Conservation (phyloP, 371 early-diverging fungal genomes). For the Circinella minor region DNA sequence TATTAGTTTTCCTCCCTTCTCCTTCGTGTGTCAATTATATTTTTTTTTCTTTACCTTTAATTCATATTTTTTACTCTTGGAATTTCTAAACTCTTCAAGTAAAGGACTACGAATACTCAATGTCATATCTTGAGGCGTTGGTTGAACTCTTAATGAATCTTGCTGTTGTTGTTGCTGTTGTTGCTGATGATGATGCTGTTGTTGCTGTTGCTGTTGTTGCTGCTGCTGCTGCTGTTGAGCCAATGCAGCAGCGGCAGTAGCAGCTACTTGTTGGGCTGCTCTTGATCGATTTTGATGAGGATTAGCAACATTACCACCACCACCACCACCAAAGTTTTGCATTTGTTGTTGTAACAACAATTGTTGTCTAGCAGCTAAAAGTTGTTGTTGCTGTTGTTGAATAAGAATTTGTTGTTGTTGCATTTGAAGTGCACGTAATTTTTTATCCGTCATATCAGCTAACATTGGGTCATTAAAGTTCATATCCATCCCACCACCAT, state of each 20-base stretch:
- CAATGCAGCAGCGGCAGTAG: slow-evolving; percentile 26
- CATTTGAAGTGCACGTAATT: slow-evolving; percentile 37
- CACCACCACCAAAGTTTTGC: slow-evolving; percentile 28
- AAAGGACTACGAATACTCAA: slow-evolving; percentile 76
- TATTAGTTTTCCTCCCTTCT: no score
- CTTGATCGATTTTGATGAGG: slow-evolving; percentile 6
- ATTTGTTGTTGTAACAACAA: slow-evolving; percentile 59
- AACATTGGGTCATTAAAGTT: not conserved
- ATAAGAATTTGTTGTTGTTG: slow-evolving; percentile 58
- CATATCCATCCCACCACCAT: not conserved
- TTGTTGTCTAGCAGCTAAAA: slow-evolving; percentile 54
- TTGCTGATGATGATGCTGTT: no score
- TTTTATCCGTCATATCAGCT: slow-evolving; percentile 2
- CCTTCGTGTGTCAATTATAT: not conserved
- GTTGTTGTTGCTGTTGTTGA: slow-evolving; percentile 55
- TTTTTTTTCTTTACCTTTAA: slow-evolving; percentile 59
- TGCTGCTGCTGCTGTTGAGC: slow-evolving; percentile 9
- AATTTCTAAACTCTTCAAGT: slow-evolving; percentile 93
- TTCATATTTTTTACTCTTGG: slow-evolving; percentile 93
- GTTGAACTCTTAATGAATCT: slow-evolving; percentile 11
- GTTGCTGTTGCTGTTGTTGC: no score
- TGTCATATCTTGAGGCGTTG: slow-evolving; percentile 35
- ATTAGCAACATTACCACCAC: not conserved
- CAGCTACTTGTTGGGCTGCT: slow-evolving; percentile 23
- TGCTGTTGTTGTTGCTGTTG: no score